These are phyloP conservation scores for Aspergillus tamarii DNA, from an alignment of 2,329 filamentous ascomycete genomes.

Conservation along the genomic window DNA sequence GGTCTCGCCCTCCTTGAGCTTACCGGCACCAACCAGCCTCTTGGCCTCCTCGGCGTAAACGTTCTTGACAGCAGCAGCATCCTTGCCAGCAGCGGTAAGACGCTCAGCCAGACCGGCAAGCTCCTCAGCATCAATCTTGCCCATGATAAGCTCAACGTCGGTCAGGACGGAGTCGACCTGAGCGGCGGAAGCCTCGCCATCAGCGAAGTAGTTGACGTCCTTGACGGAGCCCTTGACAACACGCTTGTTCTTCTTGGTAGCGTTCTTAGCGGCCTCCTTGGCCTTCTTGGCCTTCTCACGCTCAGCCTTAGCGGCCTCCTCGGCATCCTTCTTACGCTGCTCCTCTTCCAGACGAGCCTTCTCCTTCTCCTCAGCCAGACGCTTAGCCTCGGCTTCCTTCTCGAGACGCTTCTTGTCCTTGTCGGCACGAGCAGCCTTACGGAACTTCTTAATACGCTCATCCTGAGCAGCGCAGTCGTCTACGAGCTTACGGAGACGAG, in stretches of 20 bases:
- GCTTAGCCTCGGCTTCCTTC: slow-evolving; percentile 88
- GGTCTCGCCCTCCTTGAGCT: slow-evolving; percentile 80
- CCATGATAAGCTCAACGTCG: slow-evolving; percentile 84
- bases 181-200: slow-evolving; percentile 70
- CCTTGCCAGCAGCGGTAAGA: slow-evolving; percentile 75
- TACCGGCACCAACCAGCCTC: slow-evolving; percentile 77
- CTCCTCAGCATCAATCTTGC: slow-evolving; percentile 89
- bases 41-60: slow-evolving; percentile 79
- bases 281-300: slow-evolving; percentile 89
- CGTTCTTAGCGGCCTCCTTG: slow-evolving; percentile 98
- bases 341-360: slow-evolving; percentile 84
- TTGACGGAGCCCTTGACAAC: slow-evolving; percentile 91
- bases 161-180: slow-evolving; percentile 81
- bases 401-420: slow-evolving; percentile 96
- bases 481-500: slow-evolving; percentile 84
- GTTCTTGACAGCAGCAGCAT: slow-evolving; percentile 80
- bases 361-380: slow-evolving; percentile 80
- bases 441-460: slow-evolving; percentile 97
- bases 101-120: slow-evolving; percentile 80
- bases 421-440: slow-evolving; percentile 83
- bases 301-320: slow-evolving; percentile 81
- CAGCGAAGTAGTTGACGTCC: slow-evolving; percentile 94
- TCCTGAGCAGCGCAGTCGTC: slow-evolving; percentile 84
- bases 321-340: slow-evolving; percentile 77
- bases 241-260: slow-evolving; percentile 99